phyloP scores from a whole-genome alignment of 2,329 filamentous ascomycete species.

The Monilinia vaccinii-corymbosi region DNA sequence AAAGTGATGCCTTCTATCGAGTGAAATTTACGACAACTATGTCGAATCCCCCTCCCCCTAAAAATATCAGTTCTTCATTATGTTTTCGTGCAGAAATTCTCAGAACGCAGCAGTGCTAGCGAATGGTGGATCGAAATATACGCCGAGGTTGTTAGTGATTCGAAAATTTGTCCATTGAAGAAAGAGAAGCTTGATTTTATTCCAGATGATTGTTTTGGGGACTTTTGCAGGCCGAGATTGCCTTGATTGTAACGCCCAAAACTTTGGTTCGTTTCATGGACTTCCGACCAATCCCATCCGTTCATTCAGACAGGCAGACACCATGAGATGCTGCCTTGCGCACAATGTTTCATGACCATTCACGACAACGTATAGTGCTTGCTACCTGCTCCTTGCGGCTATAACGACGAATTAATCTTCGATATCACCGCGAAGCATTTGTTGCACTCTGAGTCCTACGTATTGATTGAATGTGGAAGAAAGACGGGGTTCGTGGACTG shows the following conservation, averaged over 20 bases:
- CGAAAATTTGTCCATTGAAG: not conserved
- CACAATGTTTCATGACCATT: not conserved
- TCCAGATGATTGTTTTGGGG: not conserved
- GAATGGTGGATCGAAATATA: not conserved
- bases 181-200: not conserved
- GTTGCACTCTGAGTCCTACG: not conserved
- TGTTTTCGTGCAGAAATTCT: not conserved
- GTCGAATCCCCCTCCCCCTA: not conserved
- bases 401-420: not conserved
- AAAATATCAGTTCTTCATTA: not conserved
- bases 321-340: not conserved
- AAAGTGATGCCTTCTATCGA: slow-evolving; percentile 11
- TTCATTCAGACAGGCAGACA: not conserved
- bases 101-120: not conserved
- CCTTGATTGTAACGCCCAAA: not conserved
- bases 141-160: not conserved
- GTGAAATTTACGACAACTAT: not conserved
- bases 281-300: not conserved
- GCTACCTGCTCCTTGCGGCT: not conserved
- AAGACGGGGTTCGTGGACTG: not conserved
- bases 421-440: not conserved
- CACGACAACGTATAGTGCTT: not conserved
- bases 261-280: not conserved
- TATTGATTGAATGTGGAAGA: not conserved
- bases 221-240: not conserved